Evolutionary conservation across 768 basidiomycete genomes (phyloP).

Genomic region (Paxillus involutus): DNA sequence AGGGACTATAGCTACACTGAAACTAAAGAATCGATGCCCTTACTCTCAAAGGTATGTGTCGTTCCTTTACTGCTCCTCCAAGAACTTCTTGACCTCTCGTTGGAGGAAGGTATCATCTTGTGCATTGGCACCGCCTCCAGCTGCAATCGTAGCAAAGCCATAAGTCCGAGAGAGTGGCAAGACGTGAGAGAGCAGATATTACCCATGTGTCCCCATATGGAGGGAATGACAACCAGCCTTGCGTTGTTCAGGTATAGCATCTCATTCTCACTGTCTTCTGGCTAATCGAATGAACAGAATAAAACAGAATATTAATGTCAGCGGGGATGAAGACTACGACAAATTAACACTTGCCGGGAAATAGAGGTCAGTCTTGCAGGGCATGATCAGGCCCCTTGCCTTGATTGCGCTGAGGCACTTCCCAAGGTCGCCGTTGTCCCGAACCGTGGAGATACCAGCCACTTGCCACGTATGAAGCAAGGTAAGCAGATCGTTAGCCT

Average conservation of each 20-base stretch:
- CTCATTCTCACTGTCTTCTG: conserved; percentile 53
- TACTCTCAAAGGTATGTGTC: not conserved
- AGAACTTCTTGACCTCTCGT: conserved; percentile 43
- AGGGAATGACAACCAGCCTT: conserved; percentile 49
- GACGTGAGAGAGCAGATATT: not conserved
- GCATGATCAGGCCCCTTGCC: conserved; percentile 57
- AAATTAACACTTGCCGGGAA: conserved; percentile 41
- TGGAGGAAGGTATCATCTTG: conserved; percentile 44
- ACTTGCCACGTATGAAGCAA: conserved; percentile 50
- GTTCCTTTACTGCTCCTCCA: conserved; percentile 32
- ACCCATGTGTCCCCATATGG: conserved; percentile 61
- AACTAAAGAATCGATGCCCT: not conserved
- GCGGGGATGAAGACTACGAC: not conserved
- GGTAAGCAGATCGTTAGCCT: conserved; percentile 54
- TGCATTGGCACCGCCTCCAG: conserved; percentile 42
- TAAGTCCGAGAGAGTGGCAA: not conserved
- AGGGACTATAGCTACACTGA: not conserved
- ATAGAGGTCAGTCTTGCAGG: conserved; percentile 58
- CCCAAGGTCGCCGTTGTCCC: conserved; percentile 41
- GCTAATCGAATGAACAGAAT: conserved; percentile 32
- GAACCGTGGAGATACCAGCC: conserved; percentile 47
- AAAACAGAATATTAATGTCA: not conserved
- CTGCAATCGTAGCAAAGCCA: conserved; percentile 23
- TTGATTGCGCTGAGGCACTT: conserved; percentile 42
- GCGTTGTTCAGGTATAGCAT: conserved; percentile 40